A percentile compares a stretch with the other conserved stretches of the same genome.
Evolutionary conservation across 2,329 filamentous ascomycete genomes (phyloP).

Genomic region (Monascus ruber): DNA sequence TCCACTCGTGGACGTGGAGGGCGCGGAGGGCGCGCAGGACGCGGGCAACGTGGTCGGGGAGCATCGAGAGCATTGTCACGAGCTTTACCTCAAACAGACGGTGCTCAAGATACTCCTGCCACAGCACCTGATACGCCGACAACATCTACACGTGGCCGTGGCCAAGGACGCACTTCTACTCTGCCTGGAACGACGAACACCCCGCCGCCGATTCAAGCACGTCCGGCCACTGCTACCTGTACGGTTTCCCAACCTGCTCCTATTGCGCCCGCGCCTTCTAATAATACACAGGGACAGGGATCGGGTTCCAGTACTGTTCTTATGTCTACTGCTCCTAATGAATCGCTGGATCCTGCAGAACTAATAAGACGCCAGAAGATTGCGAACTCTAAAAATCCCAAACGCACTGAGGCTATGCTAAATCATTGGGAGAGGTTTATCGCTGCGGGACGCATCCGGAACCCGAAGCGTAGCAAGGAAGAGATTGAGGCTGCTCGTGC

Average conservation of each 20-base stretch:
- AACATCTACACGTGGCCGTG: slow-evolving; percentile 11
- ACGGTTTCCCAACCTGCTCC: not conserved
- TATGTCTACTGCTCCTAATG: slow-evolving; percentile 2
- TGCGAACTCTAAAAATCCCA: slow-evolving; percentile 33
- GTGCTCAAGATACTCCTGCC: slow-evolving; percentile 2
- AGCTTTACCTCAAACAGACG: slow-evolving; percentile 3
- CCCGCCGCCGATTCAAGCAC: slow-evolving; percentile 6
- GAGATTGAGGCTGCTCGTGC: slow-evolving; percentile 32
- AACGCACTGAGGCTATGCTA: slow-evolving; percentile 34
- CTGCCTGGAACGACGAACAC: slow-evolving; percentile 3
- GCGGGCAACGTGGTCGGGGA: slow-evolving; percentile 5
- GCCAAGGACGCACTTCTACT: slow-evolving; percentile 11
- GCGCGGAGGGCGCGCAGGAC: slow-evolving; percentile 11
- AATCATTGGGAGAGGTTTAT: slow-evolving; percentile 36
- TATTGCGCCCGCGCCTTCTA: slow-evolving; percentile 3
- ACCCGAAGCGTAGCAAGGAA: slow-evolving; percentile 33
- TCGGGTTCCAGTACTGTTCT: not conserved
- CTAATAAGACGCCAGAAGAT: slow-evolving; percentile 28
- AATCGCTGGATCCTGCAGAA: slow-evolving; percentile 15
- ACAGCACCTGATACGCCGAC: slow-evolving; percentile 7
- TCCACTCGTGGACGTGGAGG: slow-evolving; percentile 19
- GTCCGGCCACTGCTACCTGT: slow-evolving; percentile 4
- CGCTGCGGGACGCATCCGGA: slow-evolving; percentile 30
- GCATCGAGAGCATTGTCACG: slow-evolving; percentile 13
- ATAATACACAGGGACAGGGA: not conserved